Conservation (phyloP, 139 green algal species). For the Marvania coccoides region DNA sequence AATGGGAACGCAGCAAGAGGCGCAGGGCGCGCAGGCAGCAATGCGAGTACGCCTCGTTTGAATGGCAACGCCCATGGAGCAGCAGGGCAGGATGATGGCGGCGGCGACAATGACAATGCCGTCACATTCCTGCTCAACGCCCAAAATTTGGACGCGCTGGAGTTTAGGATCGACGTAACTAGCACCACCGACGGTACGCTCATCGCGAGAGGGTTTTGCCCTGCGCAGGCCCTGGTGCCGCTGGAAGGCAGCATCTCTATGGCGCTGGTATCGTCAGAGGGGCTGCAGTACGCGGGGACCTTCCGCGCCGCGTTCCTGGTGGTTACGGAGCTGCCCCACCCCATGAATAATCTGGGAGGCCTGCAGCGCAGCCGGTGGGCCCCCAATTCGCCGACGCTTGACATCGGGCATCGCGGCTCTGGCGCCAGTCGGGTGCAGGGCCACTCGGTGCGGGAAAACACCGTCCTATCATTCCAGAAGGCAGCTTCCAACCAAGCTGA, state of each 20-base stretch:
- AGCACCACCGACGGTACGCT: conserved; percentile 7
- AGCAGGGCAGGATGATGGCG: neutral
- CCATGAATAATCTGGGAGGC: conserved; percentile 28
- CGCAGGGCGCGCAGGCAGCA: neutral
- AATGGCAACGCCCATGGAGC: neutral
- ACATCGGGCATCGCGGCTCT: conserved; percentile 41
- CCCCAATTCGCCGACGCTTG: conserved; percentile 20
- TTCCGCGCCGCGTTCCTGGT: conserved; percentile 37
- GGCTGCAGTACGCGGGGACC: conserved; percentile 16
- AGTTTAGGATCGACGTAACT: conserved; percentile 3
- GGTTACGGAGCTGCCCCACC: conserved; percentile 19
- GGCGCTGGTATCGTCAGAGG: conserved; percentile 14
- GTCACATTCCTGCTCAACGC: conserved; percentile 40
- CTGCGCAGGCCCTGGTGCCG: neutral
- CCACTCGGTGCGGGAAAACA: conserved; percentile 39
- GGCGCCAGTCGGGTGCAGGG: conserved; percentile 21
- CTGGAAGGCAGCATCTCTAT: conserved; percentile 23
- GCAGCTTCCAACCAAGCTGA: conserved; percentile 32
- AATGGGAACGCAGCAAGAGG: too few species aligned
- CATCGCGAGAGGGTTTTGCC: conserved; percentile 27
- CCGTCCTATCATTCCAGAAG: conserved; percentile 41
- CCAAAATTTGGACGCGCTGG: conserved; percentile 24
- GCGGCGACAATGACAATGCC: neutral
- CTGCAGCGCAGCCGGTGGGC: conserved; percentile 33
- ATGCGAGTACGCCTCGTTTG: too few species aligned